Evolutionary conservation across 1,284 basidiomycete genomes (phyloP), one percentile per base, ranked within the genome.

Genomic region (Cryptococcus sp.): DNA sequence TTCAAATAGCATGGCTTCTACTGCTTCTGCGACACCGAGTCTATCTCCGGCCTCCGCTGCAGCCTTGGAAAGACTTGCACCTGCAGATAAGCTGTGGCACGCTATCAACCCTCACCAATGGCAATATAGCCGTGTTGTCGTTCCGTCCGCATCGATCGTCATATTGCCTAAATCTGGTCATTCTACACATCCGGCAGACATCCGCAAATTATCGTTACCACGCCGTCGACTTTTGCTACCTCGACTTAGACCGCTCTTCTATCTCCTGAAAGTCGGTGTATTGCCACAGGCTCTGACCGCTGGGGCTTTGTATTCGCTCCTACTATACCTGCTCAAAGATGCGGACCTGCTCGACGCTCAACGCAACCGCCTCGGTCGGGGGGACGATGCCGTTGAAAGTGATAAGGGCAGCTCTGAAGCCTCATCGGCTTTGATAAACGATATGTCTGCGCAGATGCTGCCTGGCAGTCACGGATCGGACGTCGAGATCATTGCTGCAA

Each of bases 321-420:
- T 96, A 15, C 82, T 91, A n/a, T 94, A 94, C 73, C 83, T 99
- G 1, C 81, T 97, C 59, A 95, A 95, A 79, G 89, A 96, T 65
- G 86, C 92, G 0, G 93, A 98, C 61, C 83, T 93, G 1, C 84
- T 97, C 16, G 93, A 94, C 69, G 88, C 89, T 5, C 92, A 93
- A 70, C 83, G 87, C 46, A 84, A 88, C 57, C 57, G 67, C 67
- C 53, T 78, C 69, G 61, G 68, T 77, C n/a, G 74, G 46, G 41
- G 54, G 3, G 51, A 53, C 2, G 47, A 65, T 13, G 62, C 53
- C 19, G 64, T 51, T 3, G 64, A 62, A 10, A 57, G 56, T 13
- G 72, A 86, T 6, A 81, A 84, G 31, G 47, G 50, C 19, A 25
- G 6, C 23, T 47, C 41, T 16, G 20, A 50, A 5, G 47, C 20